Evolutionary conservation across 768 basidiomycete species (phyloP), one percentile per base, ranked within the genome.

Genomic region (Agaricus subrufescens): DNA sequence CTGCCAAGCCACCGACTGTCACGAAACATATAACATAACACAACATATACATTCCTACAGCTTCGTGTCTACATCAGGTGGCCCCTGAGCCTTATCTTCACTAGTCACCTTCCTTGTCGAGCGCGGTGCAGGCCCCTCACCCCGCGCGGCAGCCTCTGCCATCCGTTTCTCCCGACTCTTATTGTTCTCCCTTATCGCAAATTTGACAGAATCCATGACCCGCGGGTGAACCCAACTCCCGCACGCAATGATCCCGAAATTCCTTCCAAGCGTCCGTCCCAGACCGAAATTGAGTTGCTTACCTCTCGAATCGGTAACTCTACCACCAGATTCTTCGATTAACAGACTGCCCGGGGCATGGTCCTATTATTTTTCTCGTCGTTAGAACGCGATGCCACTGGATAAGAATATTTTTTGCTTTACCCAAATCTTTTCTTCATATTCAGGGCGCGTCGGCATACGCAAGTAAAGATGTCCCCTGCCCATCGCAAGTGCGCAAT

Each of bases 381-480:
- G 46, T 25, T 38, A 52, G 34, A 7, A 52, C 10, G 26, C 4
- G 26, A n/a, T 39, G 6, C 43, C 10, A 39, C 14, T 19, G 50
- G 43, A 19, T 38, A 46, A 46, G 46, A 29, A 34, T 46, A 38
- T 3, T 14, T 11, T 1, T 39, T 0, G 64, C 79, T 47, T 8
- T 58, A 89, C 90, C 95, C 96, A 99, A n/a, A 98, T 95, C 74
- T 98, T 98, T 69, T 98, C 96, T 58, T 73, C 69, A 68, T 98
- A 98, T 2, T 86, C 89, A 3, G 81, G 73, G 4, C 84, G 84
- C 0, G 85, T 85, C 0, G 91, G 91, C 79, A 92, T 86, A 7
- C 91, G 77, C 43, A 93, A 72, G 66, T 94, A 96, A 37, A 83
- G 81, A 1, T 85, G 86, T 0, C 94, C 94, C 54, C 96, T 89